Base-by-base conservation (phyloP, 331 rosid species). In the Rosa hybrid region DNA sequence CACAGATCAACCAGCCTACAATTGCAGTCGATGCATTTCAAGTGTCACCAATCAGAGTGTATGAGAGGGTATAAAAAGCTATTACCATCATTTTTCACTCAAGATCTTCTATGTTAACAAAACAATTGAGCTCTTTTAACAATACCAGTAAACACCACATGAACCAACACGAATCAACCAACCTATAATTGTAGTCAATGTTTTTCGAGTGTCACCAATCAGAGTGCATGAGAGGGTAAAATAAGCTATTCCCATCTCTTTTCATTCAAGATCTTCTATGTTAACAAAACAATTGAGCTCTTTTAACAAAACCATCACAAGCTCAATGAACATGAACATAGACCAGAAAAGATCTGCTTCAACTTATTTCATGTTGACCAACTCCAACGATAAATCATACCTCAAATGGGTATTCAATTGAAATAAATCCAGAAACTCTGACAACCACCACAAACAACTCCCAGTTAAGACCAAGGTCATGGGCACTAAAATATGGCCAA, bases 351-450 rank as follows among this genome's bases (percentile, higher is more conserved):
- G 50, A 27, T 25, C 21, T n/a, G 7, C 5, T 41, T 9, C 18
- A 70, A 45, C 20, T 13, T 50, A 0, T 50, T 50, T 50, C 49
- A 45, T 45, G 49, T 8, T 10, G 12, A 13, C 56, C 56, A 50
- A 13, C 56, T 50, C 7, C 56, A 38, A 70, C 12, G 68, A 74
- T 17, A 74, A 38, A 70, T 38, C 77, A 74, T 17, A 74, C 68
- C 68, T 14, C 45, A 30, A 67, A 68, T 39, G 27, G 50, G 18
- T 42, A 21, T 10, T n/a, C 74, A 44, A 38, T 45, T 21, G 1
- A 64, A 60, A 34, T 7, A 34, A 67, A 68, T 8, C 73, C 34
- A 41, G 51, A 65, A 65, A 65, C 2, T 38, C 45, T 65, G 23
- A 65, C 71, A n/a, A 1, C 8, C 30, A 0, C 30, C 1, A 20